These are phyloP conservation scores for Wickerhamomyces mucosus DNA, from an alignment of 805 yeast genomes.

Conservation along the genomic window DNA sequence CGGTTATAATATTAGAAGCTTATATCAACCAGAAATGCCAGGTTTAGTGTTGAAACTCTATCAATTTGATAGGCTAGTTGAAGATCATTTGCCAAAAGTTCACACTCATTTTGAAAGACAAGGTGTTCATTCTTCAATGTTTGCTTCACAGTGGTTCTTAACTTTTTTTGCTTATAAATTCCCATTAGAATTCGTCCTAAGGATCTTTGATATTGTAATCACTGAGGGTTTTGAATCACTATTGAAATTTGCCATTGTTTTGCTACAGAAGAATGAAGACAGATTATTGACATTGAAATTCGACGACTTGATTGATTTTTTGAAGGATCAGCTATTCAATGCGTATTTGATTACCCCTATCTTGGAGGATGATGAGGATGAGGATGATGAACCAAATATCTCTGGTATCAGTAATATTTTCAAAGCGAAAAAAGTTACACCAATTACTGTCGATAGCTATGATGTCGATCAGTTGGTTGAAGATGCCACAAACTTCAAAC, in stretches of 20 bases:
- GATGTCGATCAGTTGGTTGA: slow-evolving; percentile 64
- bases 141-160: slow-evolving; percentile 96
- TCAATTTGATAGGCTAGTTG: slow-evolving; percentile 84
- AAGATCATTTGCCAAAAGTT: slow-evolving; percentile 63
- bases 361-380: slow-evolving; percentile 20
- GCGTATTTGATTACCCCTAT: slow-evolving; percentile 36
- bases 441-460: slow-evolving; percentile 30
- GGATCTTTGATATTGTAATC: slow-evolving; percentile 81
- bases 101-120: slow-evolving; percentile 72
- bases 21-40: slow-evolving; percentile 87
- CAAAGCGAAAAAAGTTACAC: slow-evolving; percentile 6
- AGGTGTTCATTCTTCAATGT: slow-evolving; percentile 89
- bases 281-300: slow-evolving; percentile 53
- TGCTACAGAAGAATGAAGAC: slow-evolving; percentile 61
- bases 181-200: slow-evolving; percentile 77
- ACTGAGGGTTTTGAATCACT: slow-evolving; percentile 89
- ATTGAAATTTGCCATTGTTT: slow-evolving; percentile 72
- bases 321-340: slow-evolving; percentile 74
- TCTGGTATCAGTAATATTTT: slow-evolving; percentile 5
- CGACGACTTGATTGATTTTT: slow-evolving; percentile 65
- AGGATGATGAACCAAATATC: slow-evolving; percentile 14
- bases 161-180: slow-evolving; percentile 93
- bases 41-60: slow-evolving; percentile 79
- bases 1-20: slow-evolving; percentile 65
- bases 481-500: slow-evolving; percentile 66